Conservation (phyloP, 768 basidiomycete genomes). For the Roridomyces roridus region DNA sequence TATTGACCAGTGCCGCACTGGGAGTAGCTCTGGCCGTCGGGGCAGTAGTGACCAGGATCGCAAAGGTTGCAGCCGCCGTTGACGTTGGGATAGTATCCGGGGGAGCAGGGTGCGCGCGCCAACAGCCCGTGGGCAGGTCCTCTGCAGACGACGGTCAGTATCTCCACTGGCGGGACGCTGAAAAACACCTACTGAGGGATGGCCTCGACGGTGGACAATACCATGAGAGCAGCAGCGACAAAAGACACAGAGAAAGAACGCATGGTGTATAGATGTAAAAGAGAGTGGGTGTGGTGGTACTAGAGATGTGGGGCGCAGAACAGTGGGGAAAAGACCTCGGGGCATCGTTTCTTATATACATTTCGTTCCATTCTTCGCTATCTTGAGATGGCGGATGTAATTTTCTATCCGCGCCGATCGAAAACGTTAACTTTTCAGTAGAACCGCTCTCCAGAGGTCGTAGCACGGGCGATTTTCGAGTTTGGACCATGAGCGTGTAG, state of each 20-base stretch:
- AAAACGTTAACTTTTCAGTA: too few species aligned
- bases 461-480: too few species aligned
- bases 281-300: neutral
- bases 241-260: neutral
- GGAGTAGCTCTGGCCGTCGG: neutral
- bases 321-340: too few species aligned
- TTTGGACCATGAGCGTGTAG: too few species aligned
- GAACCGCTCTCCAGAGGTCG: too few species aligned
- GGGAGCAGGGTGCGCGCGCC: neutral
- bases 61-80: neutral
- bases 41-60: neutral
- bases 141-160: neutral
- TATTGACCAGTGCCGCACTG: neutral
- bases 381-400: neutral
- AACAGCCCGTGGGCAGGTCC: neutral
- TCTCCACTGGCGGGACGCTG: neutral
- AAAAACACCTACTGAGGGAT: neutral
- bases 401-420: neutral
- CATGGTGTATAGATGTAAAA: neutral
- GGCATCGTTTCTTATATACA: too few species aligned
- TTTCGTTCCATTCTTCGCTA: too few species aligned
- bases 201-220: neutral
- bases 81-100: neutral
- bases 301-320: too few species aligned
- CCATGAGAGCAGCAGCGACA: neutral